phyloP scores from a whole-genome alignment of 2,329 filamentous ascomycete species.

The Ophioceras dolichostomum region DNA sequence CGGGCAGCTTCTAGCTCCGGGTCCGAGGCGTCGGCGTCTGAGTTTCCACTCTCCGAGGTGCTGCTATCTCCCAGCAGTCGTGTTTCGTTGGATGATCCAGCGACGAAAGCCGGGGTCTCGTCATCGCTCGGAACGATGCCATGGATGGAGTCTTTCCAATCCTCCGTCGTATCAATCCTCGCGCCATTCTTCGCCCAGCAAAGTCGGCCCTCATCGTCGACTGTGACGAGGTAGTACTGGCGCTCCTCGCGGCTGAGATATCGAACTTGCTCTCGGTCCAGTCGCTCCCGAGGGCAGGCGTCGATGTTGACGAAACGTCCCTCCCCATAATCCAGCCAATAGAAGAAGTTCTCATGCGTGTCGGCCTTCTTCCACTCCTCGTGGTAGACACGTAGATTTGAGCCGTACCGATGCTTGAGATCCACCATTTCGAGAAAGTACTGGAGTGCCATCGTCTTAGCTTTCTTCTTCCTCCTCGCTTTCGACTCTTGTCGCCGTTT shows the following conservation, averaged over 20 bases:
- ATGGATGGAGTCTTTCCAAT: constrained; percentile 68
- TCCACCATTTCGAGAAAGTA: constrained; percentile 85
- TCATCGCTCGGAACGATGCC: constrained; percentile 56
- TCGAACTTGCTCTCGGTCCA: constrained; percentile 70
- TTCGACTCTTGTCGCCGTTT: constrained; percentile 35
- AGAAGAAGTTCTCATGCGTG: constrained; percentile 83
- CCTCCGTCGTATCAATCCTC: constrained; percentile 62
- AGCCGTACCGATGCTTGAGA: constrained; percentile 76
- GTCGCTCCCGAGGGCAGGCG: constrained; percentile 57
- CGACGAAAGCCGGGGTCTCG: constrained; percentile 39
- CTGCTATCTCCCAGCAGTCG: constrained; percentile 14
- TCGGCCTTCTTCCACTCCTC: constrained; percentile 67
- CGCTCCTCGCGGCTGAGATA: constrained; percentile 78
- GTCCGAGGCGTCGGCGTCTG: constrained; percentile 12
- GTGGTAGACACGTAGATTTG: constrained; percentile 72
- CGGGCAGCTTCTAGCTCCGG: constrained; percentile 45
- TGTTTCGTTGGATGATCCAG: constrained; percentile 18
- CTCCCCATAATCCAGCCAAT: constrained; percentile 78
- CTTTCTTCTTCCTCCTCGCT: constrained; percentile 47
- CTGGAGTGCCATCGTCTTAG: constrained; percentile 72
- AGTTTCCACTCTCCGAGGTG: constrained; percentile 7
- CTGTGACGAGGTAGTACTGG: constrained; percentile 64
- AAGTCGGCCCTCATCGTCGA: constrained; percentile 64
- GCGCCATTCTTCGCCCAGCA: constrained; percentile 77
- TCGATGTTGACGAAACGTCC: constrained; percentile 59